Base-by-base conservation (phyloP, 2,329 filamentous ascomycete genomes). In the Aspergillus texensis region DNA sequence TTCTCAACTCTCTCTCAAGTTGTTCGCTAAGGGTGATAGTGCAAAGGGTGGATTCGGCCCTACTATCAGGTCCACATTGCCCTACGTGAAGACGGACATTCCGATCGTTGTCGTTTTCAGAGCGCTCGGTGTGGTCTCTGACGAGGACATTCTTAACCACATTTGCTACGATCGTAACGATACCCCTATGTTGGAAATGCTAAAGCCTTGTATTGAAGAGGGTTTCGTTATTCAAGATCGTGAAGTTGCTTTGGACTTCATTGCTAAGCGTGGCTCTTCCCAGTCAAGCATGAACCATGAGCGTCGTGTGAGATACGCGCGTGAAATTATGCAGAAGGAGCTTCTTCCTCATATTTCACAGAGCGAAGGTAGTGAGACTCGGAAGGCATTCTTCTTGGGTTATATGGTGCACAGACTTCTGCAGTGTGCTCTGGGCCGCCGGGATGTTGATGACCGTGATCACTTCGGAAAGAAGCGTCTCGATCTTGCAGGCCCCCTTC, bases 391-490 rank as follows among this genome's bases (percentile, higher is more conserved):
- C 81, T 99, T 98, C 85, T 83, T 99, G 56, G 95, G 96, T 26
- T 99, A 99, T 80, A 99, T 99, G 94, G 92, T 98, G 54, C 94
- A 99, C 80, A 91, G 95, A 76, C 86, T 99, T 71, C 85, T 98
- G 28, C 94, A 97, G 78, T 97, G 94, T 76, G 92, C 94, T 60
- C 86, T 99, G 55, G 96, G 95, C 58, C 90, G 95, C 65, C 91
- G 93, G 66, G 95, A 98, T 76, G 93, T 93, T 30, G 95, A 99
- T 74, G 95, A 99, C 75, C 92, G 95, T 83, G 95, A 99, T 83
- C 96, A 99, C 78, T 97, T 99, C 74, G 95, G 95, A 73, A 98
- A 98, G 86, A 99, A 99, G 86, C 91, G 95, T 69, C 85, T 99
- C 62, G 95, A 99, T 82, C 86, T 99, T 72, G 94, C 95, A 62